Evolutionary conservation across 768 basidiomycete genomes (phyloP).

Genomic region (Leccinellum albellum): DNA sequence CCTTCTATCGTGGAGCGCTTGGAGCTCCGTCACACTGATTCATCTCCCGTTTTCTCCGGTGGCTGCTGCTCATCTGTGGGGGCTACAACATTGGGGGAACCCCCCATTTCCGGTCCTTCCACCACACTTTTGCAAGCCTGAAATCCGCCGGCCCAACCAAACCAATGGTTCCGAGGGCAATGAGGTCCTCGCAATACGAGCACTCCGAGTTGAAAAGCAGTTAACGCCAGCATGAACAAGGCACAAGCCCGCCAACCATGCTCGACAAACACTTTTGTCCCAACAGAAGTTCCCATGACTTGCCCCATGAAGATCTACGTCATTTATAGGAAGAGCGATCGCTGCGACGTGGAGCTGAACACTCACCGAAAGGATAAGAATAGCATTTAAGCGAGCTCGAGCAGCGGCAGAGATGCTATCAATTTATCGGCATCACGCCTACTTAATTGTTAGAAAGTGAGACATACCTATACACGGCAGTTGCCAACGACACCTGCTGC

Average conservation of each 20-base stretch:
- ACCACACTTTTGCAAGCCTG: conserved; percentile 40
- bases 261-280: conserved; percentile 64
- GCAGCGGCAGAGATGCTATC: conserved; percentile 41
- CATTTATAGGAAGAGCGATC: background rate
- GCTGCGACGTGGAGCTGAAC: background rate
- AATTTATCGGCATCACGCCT: conserved; percentile 5
- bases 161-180: conserved; percentile 43
- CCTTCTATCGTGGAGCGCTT: background rate
- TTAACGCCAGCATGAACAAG: conserved; percentile 55
- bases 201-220: conserved; percentile 51
- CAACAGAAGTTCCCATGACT: conserved; percentile 76
- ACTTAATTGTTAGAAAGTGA: background rate
- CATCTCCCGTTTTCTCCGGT: conserved; percentile 8
- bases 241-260: conserved; percentile 72
- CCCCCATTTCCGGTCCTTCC: conserved; percentile 4
- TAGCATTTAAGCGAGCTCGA: conserved; percentile 71
- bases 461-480: conserved; percentile 52
- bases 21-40: background rate
- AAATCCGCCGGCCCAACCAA: conserved; percentile 60
- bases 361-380: conserved; percentile 64
- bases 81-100: background rate
- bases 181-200: conserved; percentile 71
- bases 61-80: background rate
- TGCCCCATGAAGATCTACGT: conserved; percentile 66
- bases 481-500: conserved; percentile 64